Conservation (phyloP, 2,329 filamentous ascomycete species). For the Alternaria ventricosa region DNA sequence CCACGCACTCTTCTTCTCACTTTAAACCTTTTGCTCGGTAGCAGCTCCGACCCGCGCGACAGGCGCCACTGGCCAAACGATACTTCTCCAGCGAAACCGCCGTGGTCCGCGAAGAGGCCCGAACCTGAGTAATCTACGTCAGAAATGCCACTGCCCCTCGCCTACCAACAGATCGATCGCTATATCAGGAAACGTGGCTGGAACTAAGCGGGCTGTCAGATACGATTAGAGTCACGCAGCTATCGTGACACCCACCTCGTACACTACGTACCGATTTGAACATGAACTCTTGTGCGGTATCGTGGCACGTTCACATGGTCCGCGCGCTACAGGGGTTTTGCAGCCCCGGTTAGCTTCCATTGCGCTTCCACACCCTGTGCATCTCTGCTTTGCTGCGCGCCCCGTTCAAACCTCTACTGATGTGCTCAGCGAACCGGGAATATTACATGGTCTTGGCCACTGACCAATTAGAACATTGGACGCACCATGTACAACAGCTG, state of each 20-base stretch:
- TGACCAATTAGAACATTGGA: constrained; percentile 31
- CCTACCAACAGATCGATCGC: constrained; percentile 19
- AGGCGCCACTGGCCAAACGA: constrained; percentile 15
- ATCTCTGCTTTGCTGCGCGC: constrained; percentile 10
- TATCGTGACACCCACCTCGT: constrained; percentile 22
- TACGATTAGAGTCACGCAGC: constrained; percentile 29
- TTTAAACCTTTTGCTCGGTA: not conserved
- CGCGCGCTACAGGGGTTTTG: constrained; percentile 17
- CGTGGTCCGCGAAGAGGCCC: constrained; percentile 12
- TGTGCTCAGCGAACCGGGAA: constrained; percentile 24
- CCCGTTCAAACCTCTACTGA: constrained; percentile 15
- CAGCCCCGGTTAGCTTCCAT: constrained; percentile 10
- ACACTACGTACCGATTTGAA: constrained; percentile 23
- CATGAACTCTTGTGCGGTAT: constrained; percentile 17
- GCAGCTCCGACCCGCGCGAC: constrained; percentile 11
- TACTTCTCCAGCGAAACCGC: not conserved
- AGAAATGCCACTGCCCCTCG: constrained; percentile 28
- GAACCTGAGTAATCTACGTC: constrained; percentile 33
- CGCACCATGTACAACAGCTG: constrained; percentile 36
- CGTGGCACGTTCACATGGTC: constrained; percentile 21
- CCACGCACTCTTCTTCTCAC: not conserved
- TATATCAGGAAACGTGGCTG: constrained; percentile 38
- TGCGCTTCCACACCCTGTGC: constrained; percentile 6
- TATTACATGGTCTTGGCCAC: constrained; percentile 22
- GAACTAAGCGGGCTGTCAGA: constrained; percentile 34